Conservation (phyloP, 345 rosid genomes). For the Acer yangbiense region DNA sequence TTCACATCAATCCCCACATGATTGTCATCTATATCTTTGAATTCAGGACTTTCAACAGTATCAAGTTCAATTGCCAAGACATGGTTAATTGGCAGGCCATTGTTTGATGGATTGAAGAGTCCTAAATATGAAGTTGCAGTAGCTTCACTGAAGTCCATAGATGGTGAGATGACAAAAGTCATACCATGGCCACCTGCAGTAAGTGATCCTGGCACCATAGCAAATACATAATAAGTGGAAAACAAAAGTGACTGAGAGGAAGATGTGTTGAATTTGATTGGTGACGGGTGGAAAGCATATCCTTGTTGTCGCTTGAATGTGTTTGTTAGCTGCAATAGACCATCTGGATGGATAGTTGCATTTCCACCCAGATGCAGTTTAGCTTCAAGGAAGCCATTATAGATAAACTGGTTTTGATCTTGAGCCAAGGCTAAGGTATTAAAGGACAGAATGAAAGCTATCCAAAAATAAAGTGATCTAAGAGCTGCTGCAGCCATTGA, state of each 20-base stretch:
- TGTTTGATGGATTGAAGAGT: constrained; percentile 44
- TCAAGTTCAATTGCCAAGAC: constrained; percentile 58
- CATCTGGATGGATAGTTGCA: constrained; percentile 39
- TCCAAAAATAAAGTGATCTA: constrained; percentile 20
- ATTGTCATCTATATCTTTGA: constrained; percentile 45
- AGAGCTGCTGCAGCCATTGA: constrained; percentile 39
- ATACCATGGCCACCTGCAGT: constrained; percentile 24
- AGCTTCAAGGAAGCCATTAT: background rate
- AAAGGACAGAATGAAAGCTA: constrained; percentile 7
- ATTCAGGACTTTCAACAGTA: constrained; percentile 41
- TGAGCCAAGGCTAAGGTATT: constrained; percentile 12
- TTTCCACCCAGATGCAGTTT: background rate
- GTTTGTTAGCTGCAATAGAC: constrained; percentile 63
- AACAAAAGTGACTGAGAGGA: background rate
- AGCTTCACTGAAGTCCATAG: constrained; percentile 18
- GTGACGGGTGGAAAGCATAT: background rate
- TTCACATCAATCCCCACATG: constrained; percentile 67
- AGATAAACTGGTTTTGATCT: background rate
- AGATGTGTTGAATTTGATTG: constrained; percentile 12
- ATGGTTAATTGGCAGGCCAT: constrained; percentile 39
- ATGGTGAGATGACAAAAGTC: constrained; percentile 27
- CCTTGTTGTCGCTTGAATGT: constrained; percentile 31
- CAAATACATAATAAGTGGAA: constrained; percentile 27
- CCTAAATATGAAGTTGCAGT: constrained; percentile 17
- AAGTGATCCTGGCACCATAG: constrained; percentile 21